phyloP scores from a whole-genome alignment of 2,329 filamentous ascomycete genomes.

The Paraphoma sp. region DNA sequence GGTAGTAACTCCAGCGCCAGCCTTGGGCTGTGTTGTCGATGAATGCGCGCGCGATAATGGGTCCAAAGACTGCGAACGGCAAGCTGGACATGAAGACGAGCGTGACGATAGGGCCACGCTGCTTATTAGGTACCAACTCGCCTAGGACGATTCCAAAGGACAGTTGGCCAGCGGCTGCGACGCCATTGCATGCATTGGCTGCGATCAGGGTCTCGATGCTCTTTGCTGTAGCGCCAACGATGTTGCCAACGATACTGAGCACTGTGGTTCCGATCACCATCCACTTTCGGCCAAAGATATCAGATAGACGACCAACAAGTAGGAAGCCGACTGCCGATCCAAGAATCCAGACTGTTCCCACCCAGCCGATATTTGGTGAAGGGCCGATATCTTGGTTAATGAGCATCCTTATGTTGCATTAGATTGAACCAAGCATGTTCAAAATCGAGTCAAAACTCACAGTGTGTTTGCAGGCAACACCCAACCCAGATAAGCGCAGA shows the following conservation, averaged over 20 bases:
- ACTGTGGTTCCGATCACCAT: no score
- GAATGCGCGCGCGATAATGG: slow-evolving; percentile 54
- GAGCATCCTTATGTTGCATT: slow-evolving; percentile 11
- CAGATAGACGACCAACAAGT: slow-evolving; percentile 30
- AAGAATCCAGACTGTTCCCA: slow-evolving; percentile 36
- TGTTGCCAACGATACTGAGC: slow-evolving; percentile 29
- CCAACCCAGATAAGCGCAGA: slow-evolving; percentile 39
- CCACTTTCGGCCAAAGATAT: slow-evolving; percentile 34
- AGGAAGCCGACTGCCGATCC: slow-evolving; percentile 29
- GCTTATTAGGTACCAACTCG: slow-evolving; percentile 46
- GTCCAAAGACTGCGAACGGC: slow-evolving; percentile 47
- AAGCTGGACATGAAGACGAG: slow-evolving; percentile 39
- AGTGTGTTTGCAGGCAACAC: slow-evolving; percentile 38
- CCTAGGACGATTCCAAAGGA: slow-evolving; percentile 36
- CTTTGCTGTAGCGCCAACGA: slow-evolving; percentile 37
- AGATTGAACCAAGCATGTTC: background rate
- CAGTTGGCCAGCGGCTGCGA: slow-evolving; percentile 35
- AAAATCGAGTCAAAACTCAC: background rate
- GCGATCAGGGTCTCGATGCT: slow-evolving; percentile 40
- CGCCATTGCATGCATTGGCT: slow-evolving; percentile 34
- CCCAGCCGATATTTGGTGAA: slow-evolving; percentile 33
- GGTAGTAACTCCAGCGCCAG: slow-evolving; percentile 56
- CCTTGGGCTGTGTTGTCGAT: slow-evolving; percentile 46
- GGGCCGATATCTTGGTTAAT: slow-evolving; percentile 39
- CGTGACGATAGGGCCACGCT: slow-evolving; percentile 29